phyloP scores from a whole-genome alignment of 768 basidiomycete species.

The Naematelia aurantialba region DNA sequence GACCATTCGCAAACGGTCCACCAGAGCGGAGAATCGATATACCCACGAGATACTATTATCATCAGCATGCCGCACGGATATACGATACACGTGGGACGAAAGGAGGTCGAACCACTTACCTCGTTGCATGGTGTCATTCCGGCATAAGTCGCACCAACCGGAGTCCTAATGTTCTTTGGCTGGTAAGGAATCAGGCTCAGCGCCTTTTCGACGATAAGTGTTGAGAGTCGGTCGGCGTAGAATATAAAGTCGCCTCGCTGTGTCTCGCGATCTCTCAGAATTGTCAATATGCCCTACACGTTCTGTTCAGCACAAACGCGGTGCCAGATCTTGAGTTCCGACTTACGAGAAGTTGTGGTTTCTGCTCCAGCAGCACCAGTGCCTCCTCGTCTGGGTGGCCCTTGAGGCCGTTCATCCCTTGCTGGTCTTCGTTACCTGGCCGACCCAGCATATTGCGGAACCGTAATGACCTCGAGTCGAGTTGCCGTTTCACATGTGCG shows the following conservation, averaged over 20 bases:
- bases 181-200: constrained; percentile 74
- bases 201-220: constrained; percentile 77
- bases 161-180: constrained; percentile 61
- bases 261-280: constrained; percentile 69
- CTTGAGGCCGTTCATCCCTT: constrained; percentile 27
- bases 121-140: constrained; percentile 66
- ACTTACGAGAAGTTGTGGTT: constrained; percentile 71
- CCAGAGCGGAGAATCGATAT: constrained; percentile 90
- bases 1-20: constrained; percentile 82
- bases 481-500: constrained; percentile 79
- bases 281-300: constrained; percentile 79
- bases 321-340: background rate
- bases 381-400: constrained; percentile 46
- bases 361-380: constrained; percentile 67
- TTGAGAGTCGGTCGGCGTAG: constrained; percentile 81
- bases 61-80: constrained; percentile 2
- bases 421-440: constrained; percentile 26
- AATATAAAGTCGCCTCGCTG: constrained; percentile 84
- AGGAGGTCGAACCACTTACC: constrained; percentile 56
- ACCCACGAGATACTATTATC: constrained; percentile 70
- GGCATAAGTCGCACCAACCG: constrained; percentile 56
- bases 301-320: background rate
- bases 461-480: constrained; percentile 69
- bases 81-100: background rate
- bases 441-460: constrained; percentile 71